Evolutionary conservation across 495 filamentous ascomycete species (phyloP).

Genomic region (Penicillium crystallinum): DNA sequence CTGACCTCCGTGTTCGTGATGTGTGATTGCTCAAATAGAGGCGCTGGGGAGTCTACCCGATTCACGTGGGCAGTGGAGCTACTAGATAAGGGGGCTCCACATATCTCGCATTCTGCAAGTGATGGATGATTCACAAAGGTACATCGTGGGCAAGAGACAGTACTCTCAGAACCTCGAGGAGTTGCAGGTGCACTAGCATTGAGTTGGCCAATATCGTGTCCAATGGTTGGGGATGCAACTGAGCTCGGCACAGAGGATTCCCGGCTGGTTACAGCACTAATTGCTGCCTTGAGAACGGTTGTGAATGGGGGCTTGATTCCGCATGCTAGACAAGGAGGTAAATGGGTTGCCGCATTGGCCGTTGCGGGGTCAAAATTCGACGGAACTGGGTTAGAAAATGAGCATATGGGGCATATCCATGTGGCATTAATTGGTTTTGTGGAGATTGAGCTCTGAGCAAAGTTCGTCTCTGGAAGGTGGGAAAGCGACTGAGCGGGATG

Average conservation of each 20-base stretch:
- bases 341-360: slow-evolving; percentile 64
- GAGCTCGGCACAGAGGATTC: slow-evolving; percentile 28
- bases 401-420: slow-evolving; percentile 98
- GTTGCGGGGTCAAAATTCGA: slow-evolving; percentile 84
- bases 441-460: slow-evolving; percentile 18
- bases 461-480: slow-evolving; percentile 17
- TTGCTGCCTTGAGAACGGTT: slow-evolving; percentile 77
- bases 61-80: slow-evolving; percentile 9
- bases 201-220: background rate
- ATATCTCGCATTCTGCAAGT: slow-evolving; percentile 82
- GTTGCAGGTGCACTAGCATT: slow-evolving; percentile 4
- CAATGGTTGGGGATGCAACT: slow-evolving; percentile 9
- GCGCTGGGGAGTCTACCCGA: slow-evolving; percentile 74
- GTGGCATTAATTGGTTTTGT: slow-evolving; percentile 55
- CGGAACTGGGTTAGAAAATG: slow-evolving; percentile 91
- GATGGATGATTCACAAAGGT: slow-evolving; percentile 94
- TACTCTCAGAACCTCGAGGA: slow-evolving; percentile 1
- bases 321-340: slow-evolving; percentile 86
- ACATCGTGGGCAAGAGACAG: slow-evolving; percentile 71
- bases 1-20: slow-evolving; percentile 49
- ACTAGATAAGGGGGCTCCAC: slow-evolving; percentile 58
- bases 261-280: slow-evolving; percentile 58
- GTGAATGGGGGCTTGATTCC: slow-evolving; percentile 86
- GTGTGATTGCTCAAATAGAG: slow-evolving; percentile 43
- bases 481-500: slow-evolving; percentile 22